Evolutionary conservation across 2,329 filamentous ascomycete genomes (phyloP), one percentile per base, ranked within the genome.

Genomic region (Curvularia verruculosa): DNA sequence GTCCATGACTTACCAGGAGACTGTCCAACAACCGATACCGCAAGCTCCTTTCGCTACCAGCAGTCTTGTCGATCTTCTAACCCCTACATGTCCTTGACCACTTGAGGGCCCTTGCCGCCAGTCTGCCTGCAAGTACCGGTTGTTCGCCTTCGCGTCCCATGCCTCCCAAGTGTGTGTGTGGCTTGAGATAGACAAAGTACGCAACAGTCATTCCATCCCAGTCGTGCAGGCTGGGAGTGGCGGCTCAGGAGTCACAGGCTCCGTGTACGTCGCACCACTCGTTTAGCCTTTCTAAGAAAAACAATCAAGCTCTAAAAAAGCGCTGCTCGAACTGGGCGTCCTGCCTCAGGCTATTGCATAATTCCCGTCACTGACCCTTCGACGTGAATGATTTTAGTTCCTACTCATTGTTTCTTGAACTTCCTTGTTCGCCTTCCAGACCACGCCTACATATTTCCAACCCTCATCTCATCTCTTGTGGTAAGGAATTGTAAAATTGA

Each of bases 41-140:
- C 41, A 29, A 5, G 37, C 43, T 18, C 34, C 23, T 26, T 34
- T 28, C 46, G 45, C 29, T 29, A 37, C 44, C 13, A 26, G 39
- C 49, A 19, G 24, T 34, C 39, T 36, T 43, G 43, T 41, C 53
- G 51, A 48, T 59, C 50, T 18, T n/a, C 3, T 4, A 23, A 36
- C 36, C 15, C 43, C 34, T 23, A 43, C 31, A 49, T 24, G 34
- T 23, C 31, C n/a, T 39, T 36, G 52, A 37, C 37, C 52, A 36
- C 46, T 43, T 19, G 26, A 46, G 37, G 53, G 49, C 29, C 44
- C 37, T 54, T 60, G 44, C 46, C 28, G 46, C 23, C 34, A n/a
- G 9, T 39, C 31, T 62, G 64, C 41, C 61, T 65, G 59, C 54
- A 60, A 43, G 50, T 48, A 50, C 59, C 54, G 48, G 53, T 41